Base-by-base conservation (phyloP, 768 basidiomycete species). In the Kondoa malvinella region DNA sequence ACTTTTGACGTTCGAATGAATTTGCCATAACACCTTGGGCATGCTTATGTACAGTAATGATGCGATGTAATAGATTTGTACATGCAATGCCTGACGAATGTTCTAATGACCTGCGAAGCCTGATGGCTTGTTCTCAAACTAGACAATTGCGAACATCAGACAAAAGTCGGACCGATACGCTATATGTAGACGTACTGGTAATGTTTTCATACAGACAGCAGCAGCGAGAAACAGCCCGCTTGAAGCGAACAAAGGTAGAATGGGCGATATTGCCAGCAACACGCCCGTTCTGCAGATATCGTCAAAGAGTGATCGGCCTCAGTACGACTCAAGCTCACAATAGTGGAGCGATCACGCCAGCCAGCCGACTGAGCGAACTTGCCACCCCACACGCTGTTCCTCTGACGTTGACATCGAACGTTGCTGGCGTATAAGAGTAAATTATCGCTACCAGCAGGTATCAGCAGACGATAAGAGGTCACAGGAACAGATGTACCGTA, bases 301-400 rank as follows among this genome's bases (percentile, higher is more conserved):
- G n/a, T n/a, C n/a, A n/a, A n/a, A n/a, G n/a, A n/a, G n/a, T n/a
- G 40, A 21, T 50, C 8, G 12, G 40, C 21, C 21, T 50, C 40
- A 50, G 40, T 50, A 8, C 21, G 40, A 50, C 40, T 50, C 40
- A 21, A 50, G 21, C 40, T 8, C 40, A 73, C 14, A 74, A 17
- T 57, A 75, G 70, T 0, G 74, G 74, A 0, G 73, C 71, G 15
- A 71, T 17, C 60, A 75, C 73, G 16, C 73, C 74, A 1, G 71
- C 56, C 86, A 92, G 84, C 76, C 91, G 81, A 1, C 87, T 90
- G 0, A 92, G 77, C 12, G 89, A 89, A 1, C 88, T 89, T 0
- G 90, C 89, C 65, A 88, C 86, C 0, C 90, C 90, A 73, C 87
- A 86, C 0, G 89, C 91, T 0, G 89, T 90, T 30, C 91, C 90